Conservation (phyloP, 768 basidiomycete species). For the Leccinum fibrillosum region DNA sequence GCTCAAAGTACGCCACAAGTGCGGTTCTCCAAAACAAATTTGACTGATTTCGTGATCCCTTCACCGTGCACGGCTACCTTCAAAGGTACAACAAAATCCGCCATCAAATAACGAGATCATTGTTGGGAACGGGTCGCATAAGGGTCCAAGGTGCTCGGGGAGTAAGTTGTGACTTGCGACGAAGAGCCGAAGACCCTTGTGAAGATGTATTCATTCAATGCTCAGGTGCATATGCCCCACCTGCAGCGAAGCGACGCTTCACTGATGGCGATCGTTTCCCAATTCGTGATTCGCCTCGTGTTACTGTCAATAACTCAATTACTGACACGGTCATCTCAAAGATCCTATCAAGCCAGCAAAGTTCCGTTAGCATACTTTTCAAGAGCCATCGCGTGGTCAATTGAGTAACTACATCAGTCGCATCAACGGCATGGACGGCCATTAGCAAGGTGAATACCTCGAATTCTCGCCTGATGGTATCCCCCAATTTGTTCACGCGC, state of each 20-base stretch:
- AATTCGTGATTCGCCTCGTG: constrained; percentile 21
- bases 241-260: constrained; percentile 16
- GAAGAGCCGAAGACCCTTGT: constrained; percentile 17
- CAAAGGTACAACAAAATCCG: constrained; percentile 1
- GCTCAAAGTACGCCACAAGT: constrained; percentile 14
- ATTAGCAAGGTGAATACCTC: constrained; percentile 10
- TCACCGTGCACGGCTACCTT: constrained; percentile 17
- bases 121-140: neutral
- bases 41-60: constrained; percentile 3
- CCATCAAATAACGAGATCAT: neutral
- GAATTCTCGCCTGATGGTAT: constrained; percentile 8
- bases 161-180: constrained; percentile 7
- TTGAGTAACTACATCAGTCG: constrained; percentile 4
- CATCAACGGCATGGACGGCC: constrained; percentile 8
- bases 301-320: constrained; percentile 7
- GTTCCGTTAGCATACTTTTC: neutral
- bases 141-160: constrained; percentile 10
- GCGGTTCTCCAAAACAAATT: constrained; percentile 6
- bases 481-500: constrained; percentile 13
- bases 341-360: constrained; percentile 13
- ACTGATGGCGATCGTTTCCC: constrained; percentile 18
- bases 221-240: constrained; percentile 10
- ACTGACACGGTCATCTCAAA: constrained; percentile 12
- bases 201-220: neutral
- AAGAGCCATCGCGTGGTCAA: constrained; percentile 1